Evolutionary conservation across 2,329 filamentous ascomycete genomes (phyloP), one percentile per base, ranked within the genome.

Genomic region (Fusarium phyllophilum): DNA sequence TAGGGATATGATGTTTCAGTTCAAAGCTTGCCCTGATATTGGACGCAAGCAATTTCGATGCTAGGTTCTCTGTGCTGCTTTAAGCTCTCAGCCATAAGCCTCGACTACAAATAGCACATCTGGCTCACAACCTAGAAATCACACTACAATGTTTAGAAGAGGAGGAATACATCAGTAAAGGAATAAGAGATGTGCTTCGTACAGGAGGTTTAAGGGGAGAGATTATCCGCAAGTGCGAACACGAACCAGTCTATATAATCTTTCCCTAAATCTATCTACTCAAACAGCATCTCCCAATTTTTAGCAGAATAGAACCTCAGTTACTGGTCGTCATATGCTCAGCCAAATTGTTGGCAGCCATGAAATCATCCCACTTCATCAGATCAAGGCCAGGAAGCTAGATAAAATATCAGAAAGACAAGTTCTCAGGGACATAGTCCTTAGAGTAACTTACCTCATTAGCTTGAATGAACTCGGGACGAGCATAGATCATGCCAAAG

Each of bases 341-440:
- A 4, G 24, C 14, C 15, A 66, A 24, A 33, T 66, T 38, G 10
- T 66, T 14, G 0, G 18, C 36, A 26, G 38, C 22, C 61, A 66
- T 39, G 5, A 66, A 66, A 6, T 66, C 61, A 6, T 22, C 36
- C 63, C 61, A 66, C 7, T n/a, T 66, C 22, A 20, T 58, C 22
- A 66, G 11, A 8, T 66, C 39, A 10, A 66, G 49, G 0, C 63
- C 61, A 1, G 63, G 63, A 4, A 66, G 42, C 63, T 66, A 3
- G 1, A 38, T 9, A 2, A 6, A 11, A 3, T 1, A 14, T 59
- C 10, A 59, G 33, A 39, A 18, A 22, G 5, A 14, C 1, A 22
- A 2, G 0, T 0, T 13, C 34, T 39, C 0, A 12, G 0, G n/a
- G 9, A 5, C 3, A 13, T n/a, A 6, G 3, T n/a, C 8, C 5